Conservation (phyloP, 495 filamentous ascomycete genomes). For the Tuber borchii region DNA sequence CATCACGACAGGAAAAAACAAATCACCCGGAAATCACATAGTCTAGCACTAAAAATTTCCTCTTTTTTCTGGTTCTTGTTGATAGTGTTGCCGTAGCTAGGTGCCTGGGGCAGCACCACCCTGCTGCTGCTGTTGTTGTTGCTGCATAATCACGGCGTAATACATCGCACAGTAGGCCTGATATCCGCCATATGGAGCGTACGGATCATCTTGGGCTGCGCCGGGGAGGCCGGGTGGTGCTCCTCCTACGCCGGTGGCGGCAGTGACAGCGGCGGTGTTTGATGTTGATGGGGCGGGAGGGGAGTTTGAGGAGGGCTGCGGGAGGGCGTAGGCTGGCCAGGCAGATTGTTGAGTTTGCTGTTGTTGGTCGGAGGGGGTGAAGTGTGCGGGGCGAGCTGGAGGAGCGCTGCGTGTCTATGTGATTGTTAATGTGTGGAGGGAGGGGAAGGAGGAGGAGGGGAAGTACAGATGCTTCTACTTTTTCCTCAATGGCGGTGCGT, state of each 20-base stretch:
- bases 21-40: not conserved
- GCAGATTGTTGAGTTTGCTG: conserved; percentile 33
- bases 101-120: conserved; percentile 36
- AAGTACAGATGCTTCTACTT: conserved; percentile 74
- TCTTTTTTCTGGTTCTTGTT: not conserved
- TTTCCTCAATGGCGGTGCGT: conserved; percentile 72
- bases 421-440: conserved; percentile 16
- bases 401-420: conserved; percentile 33
- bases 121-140: conserved; percentile 32
- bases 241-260: conserved; percentile 2
- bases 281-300: conserved; percentile 9
- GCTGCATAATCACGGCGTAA: conserved; percentile 40
- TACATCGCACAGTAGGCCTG: conserved; percentile 42
- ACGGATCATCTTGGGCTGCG: conserved; percentile 31
- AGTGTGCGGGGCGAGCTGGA: conserved; percentile 23
- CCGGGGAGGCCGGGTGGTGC: conserved; percentile 25
- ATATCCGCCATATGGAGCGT: conserved; percentile 41
- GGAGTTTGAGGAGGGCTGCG: conserved; percentile 25
- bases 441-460: not conserved
- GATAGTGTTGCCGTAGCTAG: not conserved
- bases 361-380: conserved; percentile 13
- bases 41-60: conserved; percentile 9
- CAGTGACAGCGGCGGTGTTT: not conserved
- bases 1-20: conserved; percentile 16
- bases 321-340: conserved; percentile 30